Base-by-base conservation (phyloP, 1,284 basidiomycete species). In the Leccinum olivaceoglutinosum region DNA sequence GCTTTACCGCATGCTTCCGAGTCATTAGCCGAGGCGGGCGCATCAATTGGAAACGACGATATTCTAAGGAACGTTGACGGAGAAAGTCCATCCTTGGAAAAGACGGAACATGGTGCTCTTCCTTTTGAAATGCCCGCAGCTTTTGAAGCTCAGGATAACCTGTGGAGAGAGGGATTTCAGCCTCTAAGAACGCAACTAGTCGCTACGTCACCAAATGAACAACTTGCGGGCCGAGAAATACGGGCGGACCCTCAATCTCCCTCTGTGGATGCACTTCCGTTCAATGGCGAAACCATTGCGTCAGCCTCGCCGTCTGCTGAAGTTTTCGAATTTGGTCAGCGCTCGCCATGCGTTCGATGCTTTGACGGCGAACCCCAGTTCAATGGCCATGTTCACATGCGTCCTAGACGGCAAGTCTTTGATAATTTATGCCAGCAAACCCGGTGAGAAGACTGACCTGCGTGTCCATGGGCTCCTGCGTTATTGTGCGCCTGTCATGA, bases 1-100 rank as follows among this genome's bases (percentile, higher is more conserved):
- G 8, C 7, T 21, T 34, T 46, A 5, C 44, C 56, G 7, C 44
- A 32, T 51, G 5, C 16, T 38, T 21, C 56, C 1, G 61, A 63
- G 39, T 8, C 18, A 11, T 18, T 53, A 0, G 54, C 5, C 0
- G 58, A 36, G 32, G 55, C 36, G 18, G 9, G 3, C 18, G 56
- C 3, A 25, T 49, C 53, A 1, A 14, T 18, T 39, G 57, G 38
- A 51, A 59, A 39, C 14, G 18, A 3, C 53, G 18, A 49, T 18
- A 10, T 49, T n/a, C 58, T 51, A 18, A 63, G 64, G 63, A 58
- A 66, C 34, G 46, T 59, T 18, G 55, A 68, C 34, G 60, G 49
- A 8, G 38, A 34, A 36, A 34, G 34, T n/a, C 11, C 36, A 56
- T 46, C 39, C 3, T 12, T 9, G 2, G 63, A 60, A 39, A 39